Percentiles rank a stretch among this genome's conserved stretches.
These are phyloP conservation scores for Triticum aestivum DNA, from an alignment of 176 grass and related monocot species.

Conservation along the genomic window IWGSC_CS_RefSeq_v2.1 NC_057813.1:638218041-638218540, in stretches of 20 bases:
- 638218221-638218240: background rate
- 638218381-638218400: slow-evolving; percentile 4
- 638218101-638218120: background rate
- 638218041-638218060: too few species aligned
- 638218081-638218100: too few species aligned
- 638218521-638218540: background rate
- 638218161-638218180: background rate
- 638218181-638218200: too few species aligned
- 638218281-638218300: background rate
- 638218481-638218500: background rate
- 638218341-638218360: background rate
- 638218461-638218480: background rate
- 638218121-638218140: background rate
- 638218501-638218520: background rate
- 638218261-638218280: background rate
- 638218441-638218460: background rate
- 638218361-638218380: background rate
- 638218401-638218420: slow-evolving; percentile 23
- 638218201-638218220: background rate
- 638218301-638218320: too few species aligned
- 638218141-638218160: background rate
- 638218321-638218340: background rate
- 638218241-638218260: background rate
- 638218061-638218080: too few species aligned
- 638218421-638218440: background rate